Base-by-base conservation (phyloP, 1,284 basidiomycete species). In the Amylostereum chailletii region DNA sequence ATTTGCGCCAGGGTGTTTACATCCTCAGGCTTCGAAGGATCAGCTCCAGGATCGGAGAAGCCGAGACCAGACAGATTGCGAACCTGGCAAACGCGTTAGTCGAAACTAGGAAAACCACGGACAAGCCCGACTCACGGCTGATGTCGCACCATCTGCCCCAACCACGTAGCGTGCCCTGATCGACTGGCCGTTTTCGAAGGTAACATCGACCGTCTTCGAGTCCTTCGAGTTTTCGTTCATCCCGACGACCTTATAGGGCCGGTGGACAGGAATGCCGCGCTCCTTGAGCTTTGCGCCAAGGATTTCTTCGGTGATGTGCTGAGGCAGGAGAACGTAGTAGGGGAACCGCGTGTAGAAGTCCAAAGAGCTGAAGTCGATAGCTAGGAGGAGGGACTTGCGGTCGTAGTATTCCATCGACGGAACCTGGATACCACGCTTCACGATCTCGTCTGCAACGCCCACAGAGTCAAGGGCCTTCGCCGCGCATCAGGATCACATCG, bases 71-170 rank as follows among this genome's bases (percentile, higher is more conserved):
- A 55, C n/a, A 51, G 38, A n/a, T 56, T 45, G 50, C 65, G 64
- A 34, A 66, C 50, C 65, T 64, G 27, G 41, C 31, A 44, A 27
- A 41, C 19, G 19, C 19, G 29, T 32, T 38, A 27, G 38, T 19
- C 32, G 33, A 27, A 42, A 8, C 34, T n/a, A 26, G 51, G 36
- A 46, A 32, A 9, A n/a, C 36, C 11, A 29, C 37, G 36, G 31
- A 50, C 10, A 45, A 45, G 8, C 10, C 51, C 58, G 5, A 54
- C 76, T 54, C 57, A 77, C 80, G 11, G 63, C 60, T 2, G 80
- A 82, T 47, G 61, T 67, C 11, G 72, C 64, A n/a, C 80, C 79
- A 58, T 82, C 78, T 8, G 79, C 77, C 38, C 75, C 78, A 32
- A 81, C 57, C 1, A 81, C 70, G 55, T 76, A 77, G 30, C 65